Base-by-base conservation (phyloP, 2,329 filamentous ascomycete species). In the Cucurbitaria berberidis region DNA sequence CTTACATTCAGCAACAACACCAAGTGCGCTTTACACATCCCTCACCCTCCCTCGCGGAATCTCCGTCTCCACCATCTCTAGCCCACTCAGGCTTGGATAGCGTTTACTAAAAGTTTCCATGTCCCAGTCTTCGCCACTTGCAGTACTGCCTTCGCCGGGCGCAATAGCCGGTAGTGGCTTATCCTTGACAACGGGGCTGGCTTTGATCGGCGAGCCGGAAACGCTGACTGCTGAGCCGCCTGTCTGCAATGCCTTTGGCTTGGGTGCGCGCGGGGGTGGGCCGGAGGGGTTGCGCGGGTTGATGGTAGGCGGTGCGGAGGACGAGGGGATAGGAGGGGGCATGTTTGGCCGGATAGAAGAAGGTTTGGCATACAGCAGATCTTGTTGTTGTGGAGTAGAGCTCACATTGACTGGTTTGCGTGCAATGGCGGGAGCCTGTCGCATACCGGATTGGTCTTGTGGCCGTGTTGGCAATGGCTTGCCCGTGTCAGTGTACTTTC, bases 51-150 rank as follows among this genome's bases (percentile, higher is more conserved):
- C 45, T 9, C 48, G 50, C 5, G 70, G 70, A 52, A 76, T 74
- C 60, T 84, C 89, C 55, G 87, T 85, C 77, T 95, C 90, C n/a
- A 91, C 89, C 86, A 93, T 90, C 78, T 97, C 93, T 63, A 97
- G 84, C 9, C 91, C 85, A 50, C 87, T 88, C 53, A 98, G 78
- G 70, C 89, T 96, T 0, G 93, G 93, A 75, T 92, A 97, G 53
- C 91, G 82, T 75, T 92, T 92, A 55, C 87, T 88, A 72, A 98
- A 97, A 69, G 90, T 83, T 19, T 77, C 76, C 57, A 73, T 56
- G 54, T 88, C 84, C 80, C 82, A 85, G 51, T 87, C 84, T 76
- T 92, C 51, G 7, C 22, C 51, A 24, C 43, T n/a, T n/a, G n/a
- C n/a, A n/a, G n/a, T n/a, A n/a, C n/a, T 41, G 13, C 48, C 48